Evolutionary conservation across 2,329 filamentous ascomycete genomes (phyloP), one percentile per base, ranked within the genome.

Genomic region (Stachybotrys echinatus): DNA sequence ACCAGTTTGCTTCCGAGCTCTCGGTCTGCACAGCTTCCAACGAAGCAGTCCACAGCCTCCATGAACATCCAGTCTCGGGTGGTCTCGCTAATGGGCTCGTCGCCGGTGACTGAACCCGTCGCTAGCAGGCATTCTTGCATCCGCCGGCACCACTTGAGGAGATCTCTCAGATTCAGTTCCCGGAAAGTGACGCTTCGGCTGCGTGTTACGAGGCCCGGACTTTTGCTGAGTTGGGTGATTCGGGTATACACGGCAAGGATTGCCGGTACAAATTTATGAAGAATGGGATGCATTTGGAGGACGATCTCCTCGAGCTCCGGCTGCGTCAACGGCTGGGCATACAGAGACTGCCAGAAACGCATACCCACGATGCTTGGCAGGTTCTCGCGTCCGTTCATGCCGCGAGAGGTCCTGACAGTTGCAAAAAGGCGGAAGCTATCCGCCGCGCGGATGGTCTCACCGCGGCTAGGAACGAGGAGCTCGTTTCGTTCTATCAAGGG

Each of bases 401-500:
- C 88, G 52, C 81, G 76, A 8, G 84, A 81, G 4, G 87, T 94
- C 54, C 92, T 85, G 57, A 96, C 87, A 0, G 92, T 97, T 5
- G 92, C 94, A 65, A 99, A 87, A 19, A 99, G 85, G 49, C 88
- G 86, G 66, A 99, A 99, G 1, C 88, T 89, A 59, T 84, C 84
- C 1, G 88, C 83, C 48, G 94, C 94, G 61, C 84, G 82, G 46
- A 99, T 85, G 5, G 79, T 87, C 71, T 97, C 91, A 50, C 90
- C 92, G 52, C 92, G 85, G 58, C 87, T 95, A 1, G 94, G 89
- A 23, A 99, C 91, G 4, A 95, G 76, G 14, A 99, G 79, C 65
- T 96, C 90, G n/a, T 89, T 85, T 52, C 88, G 84, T 69, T 99
- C 94, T 52, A 99, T 92, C 8, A 99, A 77, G 10, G 95, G 94